These are phyloP conservation scores for Schizochytrium sp. DNA, from an alignment of 108 stramenopile genomes.

Conservation along the genomic window DNA sequence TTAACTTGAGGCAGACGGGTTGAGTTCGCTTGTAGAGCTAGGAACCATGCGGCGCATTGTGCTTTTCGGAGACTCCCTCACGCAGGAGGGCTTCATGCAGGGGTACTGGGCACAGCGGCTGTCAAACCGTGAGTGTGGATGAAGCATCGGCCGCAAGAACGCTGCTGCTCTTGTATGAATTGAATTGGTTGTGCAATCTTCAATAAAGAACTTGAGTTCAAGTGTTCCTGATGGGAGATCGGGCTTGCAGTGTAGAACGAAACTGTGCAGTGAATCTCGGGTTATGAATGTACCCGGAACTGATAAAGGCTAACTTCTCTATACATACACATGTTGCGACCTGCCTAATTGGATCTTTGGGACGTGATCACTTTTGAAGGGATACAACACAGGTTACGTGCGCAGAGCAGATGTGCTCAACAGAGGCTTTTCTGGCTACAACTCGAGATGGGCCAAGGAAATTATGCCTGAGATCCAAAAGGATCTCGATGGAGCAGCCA, in stretches of 20 bases:
- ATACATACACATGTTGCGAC: too few species aligned
- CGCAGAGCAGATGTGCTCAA: slow-evolving; percentile 56
- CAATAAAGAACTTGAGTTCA: background rate
- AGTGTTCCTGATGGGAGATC: too few species aligned
- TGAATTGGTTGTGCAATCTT: background rate
- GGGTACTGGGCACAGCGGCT: slow-evolving; percentile 36
- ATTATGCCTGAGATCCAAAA: slow-evolving; percentile 9
- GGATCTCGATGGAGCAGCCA: background rate
- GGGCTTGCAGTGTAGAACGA: too few species aligned
- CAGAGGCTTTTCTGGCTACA: slow-evolving; percentile 54
- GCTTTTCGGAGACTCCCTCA: slow-evolving; percentile 56
- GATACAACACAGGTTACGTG: slow-evolving; percentile 1
- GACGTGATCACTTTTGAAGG: too few species aligned
- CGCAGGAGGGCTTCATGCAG: slow-evolving; percentile 54
- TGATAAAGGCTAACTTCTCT: too few species aligned
- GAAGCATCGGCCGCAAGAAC: background rate
- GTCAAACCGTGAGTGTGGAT: slow-evolving; percentile 5
- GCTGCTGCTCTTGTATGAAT: background rate
- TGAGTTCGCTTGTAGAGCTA: background rate
- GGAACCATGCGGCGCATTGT: slow-evolving; percentile 31
- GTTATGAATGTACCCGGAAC: too few species aligned
- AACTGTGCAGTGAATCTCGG: too few species aligned
- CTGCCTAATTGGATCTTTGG: too few species aligned
- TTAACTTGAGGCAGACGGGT: background rate
- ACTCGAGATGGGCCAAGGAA: slow-evolving; percentile 19